phyloP scores from a whole-genome alignment of 176 grass and related monocot genomes.

The Typha latifolia region DNA sequence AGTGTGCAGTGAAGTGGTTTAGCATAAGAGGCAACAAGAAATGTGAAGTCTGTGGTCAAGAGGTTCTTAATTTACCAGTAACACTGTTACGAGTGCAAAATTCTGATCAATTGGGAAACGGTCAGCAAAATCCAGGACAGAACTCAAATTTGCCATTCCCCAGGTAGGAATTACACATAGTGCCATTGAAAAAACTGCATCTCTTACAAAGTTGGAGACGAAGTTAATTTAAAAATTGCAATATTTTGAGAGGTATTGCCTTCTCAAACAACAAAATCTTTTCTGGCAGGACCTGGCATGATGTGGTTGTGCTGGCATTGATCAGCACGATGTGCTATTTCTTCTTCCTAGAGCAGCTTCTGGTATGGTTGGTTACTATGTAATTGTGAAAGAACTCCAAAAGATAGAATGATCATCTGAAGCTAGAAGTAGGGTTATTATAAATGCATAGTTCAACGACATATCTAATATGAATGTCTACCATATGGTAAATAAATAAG shows the following conservation, averaged over 20 bases:
- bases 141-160: slow-evolving; percentile 3
- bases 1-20: slow-evolving; percentile 69
- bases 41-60: slow-evolving; percentile 58
- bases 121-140: slow-evolving; percentile 2
- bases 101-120: not conserved
- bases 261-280: not conserved
- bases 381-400: not conserved
- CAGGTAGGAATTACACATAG: not conserved
- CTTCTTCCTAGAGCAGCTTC: slow-evolving; percentile 71
- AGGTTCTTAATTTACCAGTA: slow-evolving; percentile 60
- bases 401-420: not conserved
- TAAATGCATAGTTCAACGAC: not conserved
- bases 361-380: slow-evolving; percentile 19
- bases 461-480: not conserved
- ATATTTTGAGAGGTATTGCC: not conserved
- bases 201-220: too few species aligned
- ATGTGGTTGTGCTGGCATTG: slow-evolving; percentile 34
- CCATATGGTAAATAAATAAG: not conserved
- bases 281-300: slow-evolving; percentile 26
- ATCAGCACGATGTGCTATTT: slow-evolving; percentile 61
- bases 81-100: slow-evolving; percentile 32
- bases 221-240: not conserved
- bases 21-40: slow-evolving; percentile 50
- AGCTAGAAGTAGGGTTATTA: not conserved
- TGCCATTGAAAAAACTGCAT: not conserved